Percentiles rank a stretch among this genome's conserved stretches.
These are phyloP conservation scores for Sparassis latifolia DNA, from an alignment of 1,284 basidiomycete species.

Conservation along the genomic window DNA sequence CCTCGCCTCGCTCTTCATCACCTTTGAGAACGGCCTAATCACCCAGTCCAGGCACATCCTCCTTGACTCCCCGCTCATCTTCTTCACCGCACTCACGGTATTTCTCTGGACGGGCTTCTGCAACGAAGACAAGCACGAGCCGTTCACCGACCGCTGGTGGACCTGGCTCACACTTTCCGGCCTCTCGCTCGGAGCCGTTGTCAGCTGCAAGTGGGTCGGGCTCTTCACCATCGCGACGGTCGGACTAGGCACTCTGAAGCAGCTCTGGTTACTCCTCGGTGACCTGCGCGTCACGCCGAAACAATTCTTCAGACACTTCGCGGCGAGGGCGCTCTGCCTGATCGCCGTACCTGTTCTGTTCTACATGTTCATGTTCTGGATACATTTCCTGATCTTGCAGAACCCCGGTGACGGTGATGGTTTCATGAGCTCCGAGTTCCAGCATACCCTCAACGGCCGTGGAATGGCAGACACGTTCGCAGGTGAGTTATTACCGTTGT, in stretches of 20 bases:
- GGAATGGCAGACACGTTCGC: constrained; percentile 92
- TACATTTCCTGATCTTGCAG: constrained; percentile 88
- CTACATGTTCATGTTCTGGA: constrained; percentile 94
- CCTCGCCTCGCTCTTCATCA: constrained; percentile 86
- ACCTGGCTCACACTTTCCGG: constrained; percentile 87
- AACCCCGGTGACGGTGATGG: constrained; percentile 95
- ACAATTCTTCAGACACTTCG: constrained; percentile 79
- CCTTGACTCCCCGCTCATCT: constrained; percentile 94
- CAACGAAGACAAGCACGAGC: constrained; percentile 79
- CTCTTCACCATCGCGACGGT: constrained; percentile 98
- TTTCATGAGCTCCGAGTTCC: constrained; percentile 99
- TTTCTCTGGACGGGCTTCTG: constrained; percentile 89
- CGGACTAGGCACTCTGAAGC: constrained; percentile 79
- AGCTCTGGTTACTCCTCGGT: constrained; percentile 89
- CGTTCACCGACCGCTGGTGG: constrained; percentile 92
- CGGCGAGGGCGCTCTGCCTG: constrained; percentile 84
- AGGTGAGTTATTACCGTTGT: constrained; percentile 32
- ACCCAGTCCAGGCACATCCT: constrained; percentile 97
- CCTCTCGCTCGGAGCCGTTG: constrained; percentile 84
- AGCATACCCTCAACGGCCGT: constrained; percentile 90
- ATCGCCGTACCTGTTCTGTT: constrained; percentile 82
- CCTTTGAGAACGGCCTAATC: constrained; percentile 93
- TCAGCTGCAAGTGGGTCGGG: constrained; percentile 97
- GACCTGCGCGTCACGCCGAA: constrained; percentile 77
- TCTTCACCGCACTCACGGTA: constrained; percentile 90